phyloP scores from a whole-genome alignment of 2,329 filamentous ascomycete species.

The Cladosporium sp. region DNA sequence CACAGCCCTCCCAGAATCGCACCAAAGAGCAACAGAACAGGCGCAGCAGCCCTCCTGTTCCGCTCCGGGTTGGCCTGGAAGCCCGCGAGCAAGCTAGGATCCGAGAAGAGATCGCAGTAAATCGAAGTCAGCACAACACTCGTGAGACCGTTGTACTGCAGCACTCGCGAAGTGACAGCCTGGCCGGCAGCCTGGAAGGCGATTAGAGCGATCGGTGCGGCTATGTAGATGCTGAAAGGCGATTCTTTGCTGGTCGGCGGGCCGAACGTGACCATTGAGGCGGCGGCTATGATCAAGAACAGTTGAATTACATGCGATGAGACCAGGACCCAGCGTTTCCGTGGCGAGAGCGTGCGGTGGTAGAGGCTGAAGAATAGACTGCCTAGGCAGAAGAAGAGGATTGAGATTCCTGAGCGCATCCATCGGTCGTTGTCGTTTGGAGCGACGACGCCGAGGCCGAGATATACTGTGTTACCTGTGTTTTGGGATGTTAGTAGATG shows the following conservation, averaged over 20 bases:
- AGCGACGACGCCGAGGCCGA: conserved; percentile 67
- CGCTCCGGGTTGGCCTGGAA: conserved; percentile 51
- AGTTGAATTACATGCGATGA: conserved; percentile 44
- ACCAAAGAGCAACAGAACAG: conserved; percentile 53
- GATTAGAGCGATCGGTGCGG: conserved; percentile 67
- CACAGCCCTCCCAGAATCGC: conserved; percentile 57
- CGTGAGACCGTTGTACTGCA: conserved; percentile 71
- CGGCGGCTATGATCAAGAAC: conserved; percentile 41
- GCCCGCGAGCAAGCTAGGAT: conserved; percentile 51
- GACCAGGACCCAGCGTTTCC: conserved; percentile 65
- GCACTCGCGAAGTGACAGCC: conserved; percentile 68
- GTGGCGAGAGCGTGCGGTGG: conserved; percentile 63
- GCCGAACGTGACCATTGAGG: conserved; percentile 46
- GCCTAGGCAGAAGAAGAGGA: conserved; percentile 69
- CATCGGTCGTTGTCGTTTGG: conserved; percentile 57
- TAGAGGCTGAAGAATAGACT: conserved; percentile 70
- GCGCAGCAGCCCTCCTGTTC: conserved; percentile 54
- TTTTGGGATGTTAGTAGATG: background rate
- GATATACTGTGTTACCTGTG: conserved; percentile 72
- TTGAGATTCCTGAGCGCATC: conserved; percentile 71
- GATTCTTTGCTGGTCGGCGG: conserved; percentile 27
- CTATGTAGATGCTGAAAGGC: conserved; percentile 43
- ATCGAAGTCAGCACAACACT: conserved; percentile 79
- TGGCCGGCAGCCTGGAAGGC: conserved; percentile 79
- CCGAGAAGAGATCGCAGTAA: conserved; percentile 78